Evolutionary conservation across 2,329 filamentous ascomycete species (phyloP), one percentile per base, ranked within the genome.

Genomic region (Cadophora gregata): DNA sequence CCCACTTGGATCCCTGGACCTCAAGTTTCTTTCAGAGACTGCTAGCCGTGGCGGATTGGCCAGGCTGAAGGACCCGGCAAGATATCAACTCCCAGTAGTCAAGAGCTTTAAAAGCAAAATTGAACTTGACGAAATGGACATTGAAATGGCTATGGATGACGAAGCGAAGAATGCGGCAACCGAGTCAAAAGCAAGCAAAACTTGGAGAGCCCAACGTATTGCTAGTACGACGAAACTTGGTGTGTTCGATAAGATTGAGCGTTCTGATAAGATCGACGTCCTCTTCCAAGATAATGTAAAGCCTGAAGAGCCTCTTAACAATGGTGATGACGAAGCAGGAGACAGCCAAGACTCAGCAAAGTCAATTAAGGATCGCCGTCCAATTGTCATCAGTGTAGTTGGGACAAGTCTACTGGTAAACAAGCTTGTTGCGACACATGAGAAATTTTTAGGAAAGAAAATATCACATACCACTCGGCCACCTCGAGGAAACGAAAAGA

Each of bases 181-280:
- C 8, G 91, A 92, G 70, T 85, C 89, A 64, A 97, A 96, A 78
- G 88, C 90, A 24, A 97, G 93, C 81, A 95, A 96, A 78, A 91
- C 89, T 65, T 99, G 96, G 96, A 88, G 94, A 72, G 92, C 93
- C 5, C 81, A 99, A 69, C 88, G 96, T 62, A 86, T 97, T 70
- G 91, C 93, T 10, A 89, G 91, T 64, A 88, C 88, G 70, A 88
- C 84, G 65, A 91, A 90, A 73, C 85, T 98, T 71, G 85, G 88
- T 53, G 81, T 88, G 24, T 96, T 98, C 77, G 94, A 98, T 78
- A 93, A 91, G 78, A 91, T 97, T 58, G 93, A 97, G 64, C 90
- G 93, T 71, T 89, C 91, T 48, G 91, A 91, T 76, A 92, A 93
- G 68, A 84, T 90, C 36, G 83, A 84, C 63, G 75, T 81, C 38